Conservation (phyloP, 2,329 filamentous ascomycete species). For the Cladophialophora bantiana region DNA sequence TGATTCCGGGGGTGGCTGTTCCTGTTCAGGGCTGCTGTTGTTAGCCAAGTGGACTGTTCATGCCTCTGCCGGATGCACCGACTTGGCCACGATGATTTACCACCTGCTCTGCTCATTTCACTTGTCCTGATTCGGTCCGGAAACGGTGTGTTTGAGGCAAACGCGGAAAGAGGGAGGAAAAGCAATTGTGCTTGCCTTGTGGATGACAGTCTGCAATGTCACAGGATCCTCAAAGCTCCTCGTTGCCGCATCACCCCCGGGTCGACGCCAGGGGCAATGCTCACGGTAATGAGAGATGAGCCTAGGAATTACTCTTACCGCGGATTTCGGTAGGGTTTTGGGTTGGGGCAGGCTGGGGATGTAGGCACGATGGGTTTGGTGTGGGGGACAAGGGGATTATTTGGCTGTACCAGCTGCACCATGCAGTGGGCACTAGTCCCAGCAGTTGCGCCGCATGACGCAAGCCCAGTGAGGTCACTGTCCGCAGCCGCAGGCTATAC, state of each 20-base stretch:
- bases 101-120: not conserved
- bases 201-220: not conserved
- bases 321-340: not conserved
- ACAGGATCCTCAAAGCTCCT: not conserved
- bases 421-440: not conserved
- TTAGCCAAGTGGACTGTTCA: not conserved
- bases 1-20: not conserved
- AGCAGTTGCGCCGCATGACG: not conserved
- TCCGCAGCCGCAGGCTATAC: not conserved
- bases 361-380: not conserved
- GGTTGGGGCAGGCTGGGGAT: not conserved
- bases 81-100: not conserved
- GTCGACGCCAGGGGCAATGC: not conserved
- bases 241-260: not conserved
- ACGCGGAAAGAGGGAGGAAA: not conserved
- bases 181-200: not conserved
- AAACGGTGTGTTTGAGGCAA: not conserved
- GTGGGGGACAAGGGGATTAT: not conserved
- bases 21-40: not conserved
- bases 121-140: not conserved
- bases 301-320: not conserved
- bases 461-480: slow-evolving; percentile 1
- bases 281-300: not conserved
- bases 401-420: not conserved
- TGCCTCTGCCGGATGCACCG: not conserved